A percentile compares a stretch with the other conserved stretches of the same genome.
These are phyloP conservation scores for Phialemoniopsis sp. DNA, from an alignment of 2,329 filamentous ascomycete species.

Conservation along the genomic window DNA sequence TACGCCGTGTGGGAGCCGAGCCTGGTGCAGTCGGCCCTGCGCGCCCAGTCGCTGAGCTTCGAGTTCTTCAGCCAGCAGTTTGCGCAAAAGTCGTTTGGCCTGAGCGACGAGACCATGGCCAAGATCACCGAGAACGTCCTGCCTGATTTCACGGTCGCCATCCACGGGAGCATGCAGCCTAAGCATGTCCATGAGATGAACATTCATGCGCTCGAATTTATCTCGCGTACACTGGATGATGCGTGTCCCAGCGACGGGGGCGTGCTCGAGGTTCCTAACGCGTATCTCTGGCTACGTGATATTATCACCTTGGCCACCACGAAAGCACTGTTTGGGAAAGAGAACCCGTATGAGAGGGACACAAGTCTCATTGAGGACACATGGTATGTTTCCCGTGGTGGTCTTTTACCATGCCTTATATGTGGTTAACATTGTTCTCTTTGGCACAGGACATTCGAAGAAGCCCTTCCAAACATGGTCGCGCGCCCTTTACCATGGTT, in stretches of 20 bases:
- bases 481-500: constrained; percentile 22
- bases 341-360: constrained; percentile 33
- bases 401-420: background rate
- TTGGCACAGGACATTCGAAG: constrained; percentile 21
- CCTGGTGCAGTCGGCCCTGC: constrained; percentile 31
- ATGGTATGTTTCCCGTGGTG: constrained; percentile 17
- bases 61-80: constrained; percentile 33
- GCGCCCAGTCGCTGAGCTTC: constrained; percentile 34
- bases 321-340: constrained; percentile 33
- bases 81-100: constrained; percentile 28
- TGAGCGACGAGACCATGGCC: constrained; percentile 22
- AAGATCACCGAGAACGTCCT: constrained; percentile 23
- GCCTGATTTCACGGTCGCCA: constrained; percentile 28
- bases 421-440: constrained; percentile 4
- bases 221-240: constrained; percentile 23
- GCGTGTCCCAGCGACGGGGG: constrained; percentile 11
- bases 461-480: constrained; percentile 19
- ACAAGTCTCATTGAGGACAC: constrained; percentile 27
- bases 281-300: constrained; percentile 32
- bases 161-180: constrained; percentile 25
- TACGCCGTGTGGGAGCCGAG: constrained; percentile 38
- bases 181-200: constrained; percentile 27
- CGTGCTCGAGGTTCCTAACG: constrained; percentile 21
- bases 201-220: constrained; percentile 23
- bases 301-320: constrained; percentile 31